These are phyloP conservation scores for Leccinum rimulosum DNA, from an alignment of 768 basidiomycete genomes.

Conservation along the genomic window DNA sequence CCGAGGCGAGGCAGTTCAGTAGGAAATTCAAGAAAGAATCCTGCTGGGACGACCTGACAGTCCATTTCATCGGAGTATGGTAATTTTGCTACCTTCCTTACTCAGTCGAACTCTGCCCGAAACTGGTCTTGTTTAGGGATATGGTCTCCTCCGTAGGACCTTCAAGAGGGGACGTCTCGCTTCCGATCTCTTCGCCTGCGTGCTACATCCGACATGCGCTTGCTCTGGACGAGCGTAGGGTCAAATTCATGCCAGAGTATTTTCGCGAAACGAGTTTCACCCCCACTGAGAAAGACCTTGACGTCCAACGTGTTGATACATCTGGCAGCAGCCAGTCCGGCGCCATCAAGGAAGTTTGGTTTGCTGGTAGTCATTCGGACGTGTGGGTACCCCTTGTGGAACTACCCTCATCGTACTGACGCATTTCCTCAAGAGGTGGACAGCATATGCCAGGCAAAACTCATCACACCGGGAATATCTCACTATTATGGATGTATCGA, in stretches of 20 bases:
- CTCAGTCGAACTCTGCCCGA: not conserved
- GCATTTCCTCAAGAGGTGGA: slow-evolving; percentile 5
- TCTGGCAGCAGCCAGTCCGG: not conserved
- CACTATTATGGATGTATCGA: not conserved
- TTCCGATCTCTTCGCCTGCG: slow-evolving; percentile 54
- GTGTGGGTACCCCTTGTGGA: slow-evolving; percentile 10
- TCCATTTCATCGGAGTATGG: slow-evolving; percentile 46
- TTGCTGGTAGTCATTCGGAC: slow-evolving; percentile 16
- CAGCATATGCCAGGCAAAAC: slow-evolving; percentile 4
- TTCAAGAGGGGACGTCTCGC: slow-evolving; percentile 37
- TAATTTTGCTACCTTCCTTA: slow-evolving; percentile 11
- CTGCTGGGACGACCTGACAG: not conserved
- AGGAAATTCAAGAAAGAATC: not conserved
- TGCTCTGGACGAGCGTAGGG: not conserved
- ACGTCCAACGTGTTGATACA: not conserved
- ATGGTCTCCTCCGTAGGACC: slow-evolving; percentile 60
- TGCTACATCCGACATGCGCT: not conserved
- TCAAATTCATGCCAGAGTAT: not conserved
- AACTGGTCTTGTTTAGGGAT: slow-evolving; percentile 37
- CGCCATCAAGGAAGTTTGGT: not conserved
- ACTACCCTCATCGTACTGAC: not conserved
- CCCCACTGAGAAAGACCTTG: not conserved
- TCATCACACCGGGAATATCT: not conserved
- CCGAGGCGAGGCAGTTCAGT: not conserved
- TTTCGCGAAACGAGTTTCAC: slow-evolving; percentile 19